These are phyloP conservation scores for Theileria luwenshuni DNA, from an alignment of 169 alveolate species.

Conservation along the genomic window DNA sequence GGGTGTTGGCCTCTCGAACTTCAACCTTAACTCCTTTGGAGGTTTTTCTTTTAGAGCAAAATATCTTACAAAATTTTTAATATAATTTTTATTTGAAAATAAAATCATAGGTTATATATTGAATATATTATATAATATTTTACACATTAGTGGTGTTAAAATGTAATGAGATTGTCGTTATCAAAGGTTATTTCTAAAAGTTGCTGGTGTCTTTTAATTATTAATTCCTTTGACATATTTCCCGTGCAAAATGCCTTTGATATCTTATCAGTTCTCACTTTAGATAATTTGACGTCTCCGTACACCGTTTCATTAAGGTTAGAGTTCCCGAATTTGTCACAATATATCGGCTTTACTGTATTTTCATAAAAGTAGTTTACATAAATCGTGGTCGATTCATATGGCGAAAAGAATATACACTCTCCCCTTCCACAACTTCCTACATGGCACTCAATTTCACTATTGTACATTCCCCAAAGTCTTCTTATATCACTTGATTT, in stretches of 20 bases:
- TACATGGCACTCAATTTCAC: constrained; percentile 50
- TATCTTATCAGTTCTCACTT: constrained; percentile 25
- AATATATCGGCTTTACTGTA: constrained; percentile 30
- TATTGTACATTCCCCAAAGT: constrained; percentile 24
- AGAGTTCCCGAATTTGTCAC: constrained; percentile 62
- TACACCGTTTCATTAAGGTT: constrained; percentile 58
- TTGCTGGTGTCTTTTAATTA: constrained; percentile 5
- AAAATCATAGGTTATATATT: too few relatives aligned
- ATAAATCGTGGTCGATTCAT: constrained; percentile 45
- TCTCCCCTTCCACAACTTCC: constrained; percentile 63
- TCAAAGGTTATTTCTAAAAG: not conserved
- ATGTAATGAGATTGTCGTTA: not conserved
- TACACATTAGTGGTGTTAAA: not conserved
- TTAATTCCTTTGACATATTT: constrained; percentile 49
- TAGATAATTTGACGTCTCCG: constrained; percentile 48
- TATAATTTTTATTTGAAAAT: too few relatives aligned
- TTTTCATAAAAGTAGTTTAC: constrained; percentile 39
- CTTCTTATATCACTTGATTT: constrained; percentile 8
- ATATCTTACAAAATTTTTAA: too few relatives aligned
- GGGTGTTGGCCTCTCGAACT: constrained; percentile 57
- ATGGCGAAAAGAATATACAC: constrained; percentile 58
- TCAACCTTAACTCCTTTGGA: constrained; percentile 52
- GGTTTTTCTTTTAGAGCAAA: constrained; percentile 30
- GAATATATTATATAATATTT: not conserved
- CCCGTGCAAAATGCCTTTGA: constrained; percentile 57